phyloP scores from a whole-genome alignment of 768 basidiomycete genomes.

The Botryobasidium botryosum region DNA sequence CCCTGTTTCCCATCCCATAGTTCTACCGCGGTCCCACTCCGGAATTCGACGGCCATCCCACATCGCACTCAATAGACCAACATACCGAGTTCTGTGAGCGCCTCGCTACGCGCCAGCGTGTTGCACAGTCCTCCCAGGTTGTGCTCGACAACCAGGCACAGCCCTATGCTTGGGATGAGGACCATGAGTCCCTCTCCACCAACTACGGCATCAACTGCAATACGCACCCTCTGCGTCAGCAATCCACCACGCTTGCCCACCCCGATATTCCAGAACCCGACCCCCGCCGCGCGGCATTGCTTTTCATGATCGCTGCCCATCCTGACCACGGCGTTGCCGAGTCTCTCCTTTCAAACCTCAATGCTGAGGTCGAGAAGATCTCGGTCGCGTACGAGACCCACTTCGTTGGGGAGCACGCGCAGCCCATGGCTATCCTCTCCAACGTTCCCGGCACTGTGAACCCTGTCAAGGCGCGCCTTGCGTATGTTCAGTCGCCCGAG shows the following conservation, averaged over 20 bases:
- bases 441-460: conserved; percentile 62
- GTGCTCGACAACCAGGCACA: background rate
- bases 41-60: conserved; percentile 11
- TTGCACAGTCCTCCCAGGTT: background rate
- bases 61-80: background rate
- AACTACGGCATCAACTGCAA: conserved; percentile 11
- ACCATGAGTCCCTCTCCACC: background rate
- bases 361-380: conserved; percentile 37
- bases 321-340: conserved; percentile 31
- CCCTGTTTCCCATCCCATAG: conserved; percentile 24
- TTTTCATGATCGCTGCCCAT: conserved; percentile 66
- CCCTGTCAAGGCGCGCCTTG: conserved; percentile 65
- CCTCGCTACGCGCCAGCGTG: background rate
- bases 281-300: conserved; percentile 41
- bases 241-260: conserved; percentile 1
- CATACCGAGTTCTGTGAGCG: conserved; percentile 4
- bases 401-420: conserved; percentile 32
- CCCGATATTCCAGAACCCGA: conserved; percentile 13
- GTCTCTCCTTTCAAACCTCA: conserved; percentile 34
- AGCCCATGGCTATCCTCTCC: conserved; percentile 28
- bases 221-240: no score
- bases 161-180: background rate
- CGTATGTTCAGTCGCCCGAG: conserved; percentile 68
- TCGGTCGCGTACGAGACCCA: conserved; percentile 23
- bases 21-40: conserved; percentile 59